Conservation (phyloP, 257 asterid species). For the Ilex aquifolium region DNA sequence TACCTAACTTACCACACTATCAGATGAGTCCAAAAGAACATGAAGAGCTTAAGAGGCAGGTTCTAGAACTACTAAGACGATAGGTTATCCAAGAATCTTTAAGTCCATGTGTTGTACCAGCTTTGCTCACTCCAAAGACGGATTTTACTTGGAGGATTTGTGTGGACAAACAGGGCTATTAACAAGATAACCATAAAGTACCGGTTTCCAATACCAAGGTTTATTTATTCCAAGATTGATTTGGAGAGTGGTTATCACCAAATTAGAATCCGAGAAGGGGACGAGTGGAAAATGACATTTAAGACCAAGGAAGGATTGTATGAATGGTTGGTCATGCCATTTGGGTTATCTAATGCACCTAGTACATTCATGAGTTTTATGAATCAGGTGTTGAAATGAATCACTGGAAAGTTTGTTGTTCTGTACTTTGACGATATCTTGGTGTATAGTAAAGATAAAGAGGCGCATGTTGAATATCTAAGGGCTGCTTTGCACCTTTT, state of each 20-base stretch:
- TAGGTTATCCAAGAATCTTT: background rate
- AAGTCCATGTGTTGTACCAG: background rate
- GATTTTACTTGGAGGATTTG: background rate
- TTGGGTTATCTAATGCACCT: too few relatives aligned
- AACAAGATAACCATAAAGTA: too few relatives aligned
- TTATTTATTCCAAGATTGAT: background rate
- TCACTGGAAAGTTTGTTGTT: too few relatives aligned
- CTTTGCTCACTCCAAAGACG: background rate
- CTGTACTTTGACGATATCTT: background rate
- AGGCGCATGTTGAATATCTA: background rate
- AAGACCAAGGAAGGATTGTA: too few relatives aligned
- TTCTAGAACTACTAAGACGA: background rate
- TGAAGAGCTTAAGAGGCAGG: background rate
- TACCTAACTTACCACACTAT: background rate
- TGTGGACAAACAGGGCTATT: too few relatives aligned
- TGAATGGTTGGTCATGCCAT: too few relatives aligned
- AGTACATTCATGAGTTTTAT: too few relatives aligned
- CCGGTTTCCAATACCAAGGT: background rate
- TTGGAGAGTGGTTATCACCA: conserved; percentile 6
- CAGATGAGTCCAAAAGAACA: background rate
- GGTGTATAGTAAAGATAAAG: background rate
- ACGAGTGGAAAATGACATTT: too few relatives aligned
- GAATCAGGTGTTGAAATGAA: too few relatives aligned
- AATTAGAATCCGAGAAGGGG: background rate
- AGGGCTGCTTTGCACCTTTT: background rate